These are phyloP conservation scores for Coemansia sp. DNA, from an alignment of 192 early-diverging fungal genomes.

Conservation along the genomic window DNA sequence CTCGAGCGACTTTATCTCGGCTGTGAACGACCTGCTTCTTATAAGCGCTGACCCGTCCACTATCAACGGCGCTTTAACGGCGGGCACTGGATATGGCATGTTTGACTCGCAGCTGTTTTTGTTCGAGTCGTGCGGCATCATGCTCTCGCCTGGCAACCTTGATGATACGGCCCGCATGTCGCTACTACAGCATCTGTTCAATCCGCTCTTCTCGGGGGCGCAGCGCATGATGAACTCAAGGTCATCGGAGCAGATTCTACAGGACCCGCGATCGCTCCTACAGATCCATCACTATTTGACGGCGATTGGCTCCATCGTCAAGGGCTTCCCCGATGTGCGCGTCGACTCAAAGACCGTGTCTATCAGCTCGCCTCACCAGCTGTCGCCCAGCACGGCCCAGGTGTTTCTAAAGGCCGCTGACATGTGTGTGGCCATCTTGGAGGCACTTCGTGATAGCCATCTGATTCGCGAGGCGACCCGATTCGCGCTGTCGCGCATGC, in stretches of 20 bases:
- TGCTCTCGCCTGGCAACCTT: constrained; percentile 78
- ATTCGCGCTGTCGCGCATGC: constrained; percentile 82
- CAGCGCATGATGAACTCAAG: constrained; percentile 65
- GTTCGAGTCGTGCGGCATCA: constrained; percentile 88
- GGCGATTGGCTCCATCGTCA: constrained; percentile 80
- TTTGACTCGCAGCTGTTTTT: constrained; percentile 84
- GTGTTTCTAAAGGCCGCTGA: constrained; percentile 82
- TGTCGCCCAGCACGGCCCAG: constrained; percentile 42
- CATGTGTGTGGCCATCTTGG: constrained; percentile 68
- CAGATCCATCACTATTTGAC: constrained; percentile 81
- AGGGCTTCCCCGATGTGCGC: constrained; percentile 65
- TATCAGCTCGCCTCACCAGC: constrained; percentile 34
- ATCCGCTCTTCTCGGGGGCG: constrained; percentile 73
- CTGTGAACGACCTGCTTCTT: constrained; percentile 64
- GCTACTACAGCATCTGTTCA: constrained; percentile 65
- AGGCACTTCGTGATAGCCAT: constrained; percentile 60
- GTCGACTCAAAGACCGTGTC: constrained; percentile 40
- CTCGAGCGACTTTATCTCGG: constrained; percentile 51
- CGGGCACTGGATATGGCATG: constrained; percentile 40
- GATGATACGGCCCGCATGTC: constrained; percentile 69
- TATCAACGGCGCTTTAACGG: constrained; percentile 9
- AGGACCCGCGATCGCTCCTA: constrained; percentile 67
- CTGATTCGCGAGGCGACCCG: constrained; percentile 69
- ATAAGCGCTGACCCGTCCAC: constrained; percentile 61
- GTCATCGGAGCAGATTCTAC: constrained; percentile 54